A percentile compares a stretch with the other conserved stretches of the same genome.
Conservation (phyloP, 2,329 filamentous ascomycete genomes). For the Bimuria novae-zelandiae region DNA sequence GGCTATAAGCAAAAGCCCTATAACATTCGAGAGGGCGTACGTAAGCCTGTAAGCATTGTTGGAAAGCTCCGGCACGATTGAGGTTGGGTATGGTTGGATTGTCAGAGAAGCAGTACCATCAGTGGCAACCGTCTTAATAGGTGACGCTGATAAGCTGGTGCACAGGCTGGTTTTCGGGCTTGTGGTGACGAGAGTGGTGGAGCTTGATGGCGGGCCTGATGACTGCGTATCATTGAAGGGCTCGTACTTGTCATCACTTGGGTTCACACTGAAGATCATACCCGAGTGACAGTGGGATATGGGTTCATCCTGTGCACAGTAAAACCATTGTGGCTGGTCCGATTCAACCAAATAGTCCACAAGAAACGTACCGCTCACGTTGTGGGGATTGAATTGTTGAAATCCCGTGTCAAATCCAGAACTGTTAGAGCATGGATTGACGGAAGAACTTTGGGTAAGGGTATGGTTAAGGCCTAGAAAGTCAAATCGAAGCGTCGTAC, state of each 20-base stretch:
- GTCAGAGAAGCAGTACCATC: background rate
- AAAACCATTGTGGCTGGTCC: constrained; percentile 13
- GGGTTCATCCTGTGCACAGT: constrained; percentile 10
- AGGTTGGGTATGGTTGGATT: background rate
- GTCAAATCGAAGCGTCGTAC: constrained; percentile 12
- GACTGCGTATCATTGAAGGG: background rate
- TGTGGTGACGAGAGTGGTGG: background rate
- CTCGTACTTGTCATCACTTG: background rate
- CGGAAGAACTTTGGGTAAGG: constrained; percentile 9
- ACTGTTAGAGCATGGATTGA: constrained; percentile 4
- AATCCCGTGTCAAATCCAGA: constrained; percentile 10
- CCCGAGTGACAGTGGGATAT: constrained; percentile 12
- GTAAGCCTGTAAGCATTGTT: background rate
- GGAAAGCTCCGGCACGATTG: background rate
- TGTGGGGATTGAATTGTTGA: constrained; percentile 7
- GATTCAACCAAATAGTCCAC: constrained; percentile 9
- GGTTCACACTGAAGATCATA: constrained; percentile 15
- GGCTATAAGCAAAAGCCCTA: background rate
- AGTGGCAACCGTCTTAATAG: background rate
- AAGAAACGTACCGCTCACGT: constrained; percentile 11
- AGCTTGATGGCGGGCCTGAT: background rate
- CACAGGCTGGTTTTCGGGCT: background rate
- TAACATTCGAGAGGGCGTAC: background rate
- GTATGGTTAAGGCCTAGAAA: constrained; percentile 13
- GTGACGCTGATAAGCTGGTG: background rate